phyloP scores from a whole-genome alignment of 192 early-diverging fungal genomes.

The Backusella luteola region DNA sequence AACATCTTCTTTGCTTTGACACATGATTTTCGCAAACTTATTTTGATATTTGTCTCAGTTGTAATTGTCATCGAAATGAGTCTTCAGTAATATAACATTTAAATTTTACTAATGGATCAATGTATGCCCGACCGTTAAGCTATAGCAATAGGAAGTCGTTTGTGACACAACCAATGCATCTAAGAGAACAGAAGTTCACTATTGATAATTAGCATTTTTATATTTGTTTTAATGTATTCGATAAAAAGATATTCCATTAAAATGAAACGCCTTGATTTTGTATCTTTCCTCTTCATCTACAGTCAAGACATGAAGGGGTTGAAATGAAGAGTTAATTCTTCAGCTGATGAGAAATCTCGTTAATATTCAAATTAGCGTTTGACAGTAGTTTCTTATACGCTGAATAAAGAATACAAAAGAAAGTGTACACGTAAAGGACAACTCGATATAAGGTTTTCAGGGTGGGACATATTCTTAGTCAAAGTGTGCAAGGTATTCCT shows the following conservation, averaged over 20 bases:
- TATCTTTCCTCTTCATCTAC: neutral
- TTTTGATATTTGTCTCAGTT: too few species aligned
- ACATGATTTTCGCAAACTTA: too few species aligned
- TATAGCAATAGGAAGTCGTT: neutral
- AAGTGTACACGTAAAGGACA: neutral
- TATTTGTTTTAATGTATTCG: neutral
- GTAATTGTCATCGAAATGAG: too few species aligned
- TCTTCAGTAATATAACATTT: too few species aligned
- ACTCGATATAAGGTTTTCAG: neutral
- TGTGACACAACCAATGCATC: neutral
- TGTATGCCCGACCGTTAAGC: neutral
- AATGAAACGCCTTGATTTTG: neutral
- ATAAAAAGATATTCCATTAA: neutral
- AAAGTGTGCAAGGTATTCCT: neutral
- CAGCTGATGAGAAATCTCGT: neutral
- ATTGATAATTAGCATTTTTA: neutral
- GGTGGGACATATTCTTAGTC: neutral
- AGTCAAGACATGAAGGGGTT: neutral
- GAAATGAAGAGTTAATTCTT: neutral
- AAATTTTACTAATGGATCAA: neutral
- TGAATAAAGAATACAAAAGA: neutral
- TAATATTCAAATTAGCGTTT: neutral
- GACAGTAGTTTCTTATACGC: neutral
- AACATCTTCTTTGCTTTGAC: too few species aligned
- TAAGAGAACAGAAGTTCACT: neutral